Evolutionary conservation across 805 yeast genomes (phyloP).

Genomic region (Priceomyces castillae): DNA sequence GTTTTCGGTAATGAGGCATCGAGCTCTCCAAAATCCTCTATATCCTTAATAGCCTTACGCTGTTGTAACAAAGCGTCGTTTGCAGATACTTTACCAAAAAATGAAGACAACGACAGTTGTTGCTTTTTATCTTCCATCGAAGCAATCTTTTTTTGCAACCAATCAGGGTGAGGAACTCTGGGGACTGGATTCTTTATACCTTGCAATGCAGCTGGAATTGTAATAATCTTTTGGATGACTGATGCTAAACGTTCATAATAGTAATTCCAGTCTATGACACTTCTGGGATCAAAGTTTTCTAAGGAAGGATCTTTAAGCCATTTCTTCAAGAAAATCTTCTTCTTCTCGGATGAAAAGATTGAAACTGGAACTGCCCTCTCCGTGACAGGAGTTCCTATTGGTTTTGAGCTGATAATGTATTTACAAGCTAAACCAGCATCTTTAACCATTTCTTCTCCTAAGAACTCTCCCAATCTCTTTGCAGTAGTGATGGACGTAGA

Average conservation of each 20-base stretch:
- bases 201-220: slow-evolving; percentile 97
- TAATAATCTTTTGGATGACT: slow-evolving; percentile 89
- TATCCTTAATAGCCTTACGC: slow-evolving; percentile 53
- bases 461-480: slow-evolving; percentile 83
- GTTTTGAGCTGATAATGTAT: slow-evolving; percentile 83
- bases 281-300: slow-evolving; percentile 81
- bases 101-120: slow-evolving; percentile 62
- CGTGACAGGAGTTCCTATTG: slow-evolving; percentile 84
- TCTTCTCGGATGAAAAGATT: slow-evolving; percentile 86
- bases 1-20: slow-evolving; percentile 25
- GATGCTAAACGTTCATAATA: slow-evolving; percentile 89
- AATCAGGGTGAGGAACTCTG: slow-evolving; percentile 88
- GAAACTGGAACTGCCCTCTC: slow-evolving; percentile 97
- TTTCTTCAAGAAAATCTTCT: slow-evolving; percentile 69
- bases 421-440: slow-evolving; percentile 96
- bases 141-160: slow-evolving; percentile 71
- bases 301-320: slow-evolving; percentile 84
- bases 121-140: slow-evolving; percentile 62
- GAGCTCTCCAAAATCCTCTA: slow-evolving; percentile 65
- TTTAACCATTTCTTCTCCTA: slow-evolving; percentile 94
- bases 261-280: slow-evolving; percentile 90
- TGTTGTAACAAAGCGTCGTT: slow-evolving; percentile 36
- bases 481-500: slow-evolving; percentile 97
- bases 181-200: slow-evolving; percentile 89
- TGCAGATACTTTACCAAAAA: slow-evolving; percentile 49